Evolutionary conservation across 345 rosid species (phyloP).

Genomic region (Aquilaria malaccensis): DNA sequence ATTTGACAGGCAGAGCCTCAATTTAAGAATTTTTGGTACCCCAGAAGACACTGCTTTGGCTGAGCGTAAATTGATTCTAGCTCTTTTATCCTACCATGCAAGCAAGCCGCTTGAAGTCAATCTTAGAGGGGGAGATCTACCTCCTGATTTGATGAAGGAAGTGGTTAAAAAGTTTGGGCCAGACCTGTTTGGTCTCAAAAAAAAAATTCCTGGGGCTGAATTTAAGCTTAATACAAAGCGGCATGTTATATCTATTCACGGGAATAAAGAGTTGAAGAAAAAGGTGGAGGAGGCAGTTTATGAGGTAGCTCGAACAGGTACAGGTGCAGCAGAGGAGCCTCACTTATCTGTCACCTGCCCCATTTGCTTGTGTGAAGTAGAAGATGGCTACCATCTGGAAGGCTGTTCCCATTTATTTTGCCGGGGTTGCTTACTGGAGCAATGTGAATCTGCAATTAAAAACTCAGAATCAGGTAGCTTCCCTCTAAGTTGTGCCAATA

Average conservation of each 20-base stretch:
- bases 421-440: conserved; percentile 68
- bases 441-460: conserved; percentile 60
- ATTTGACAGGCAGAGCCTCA: conserved; percentile 43
- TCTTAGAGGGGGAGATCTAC: conserved; percentile 52
- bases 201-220: conserved; percentile 52
- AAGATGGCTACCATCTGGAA: conserved; percentile 68
- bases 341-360: conserved; percentile 47
- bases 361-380: conserved; percentile 79
- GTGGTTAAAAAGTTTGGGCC: conserved; percentile 71
- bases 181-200: conserved; percentile 61
- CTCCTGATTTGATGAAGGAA: conserved; percentile 67
- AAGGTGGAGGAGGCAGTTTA: conserved; percentile 52
- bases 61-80: conserved; percentile 44
- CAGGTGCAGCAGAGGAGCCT: conserved; percentile 13
- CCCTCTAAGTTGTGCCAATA: conserved; percentile 48
- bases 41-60: conserved; percentile 34
- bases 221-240: conserved; percentile 46
- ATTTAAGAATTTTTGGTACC: conserved; percentile 59
- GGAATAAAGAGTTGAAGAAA: conserved; percentile 51
- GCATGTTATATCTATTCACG: conserved; percentile 54
- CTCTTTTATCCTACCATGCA: conserved; percentile 48
- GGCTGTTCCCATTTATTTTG: conserved; percentile 72
- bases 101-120: conserved; percentile 57
- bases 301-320: conserved; percentile 36
- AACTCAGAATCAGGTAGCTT: conserved; percentile 61